Conservation (phyloP, 2,329 filamentous ascomycete genomes). For the Helotiales sp. region DNA sequence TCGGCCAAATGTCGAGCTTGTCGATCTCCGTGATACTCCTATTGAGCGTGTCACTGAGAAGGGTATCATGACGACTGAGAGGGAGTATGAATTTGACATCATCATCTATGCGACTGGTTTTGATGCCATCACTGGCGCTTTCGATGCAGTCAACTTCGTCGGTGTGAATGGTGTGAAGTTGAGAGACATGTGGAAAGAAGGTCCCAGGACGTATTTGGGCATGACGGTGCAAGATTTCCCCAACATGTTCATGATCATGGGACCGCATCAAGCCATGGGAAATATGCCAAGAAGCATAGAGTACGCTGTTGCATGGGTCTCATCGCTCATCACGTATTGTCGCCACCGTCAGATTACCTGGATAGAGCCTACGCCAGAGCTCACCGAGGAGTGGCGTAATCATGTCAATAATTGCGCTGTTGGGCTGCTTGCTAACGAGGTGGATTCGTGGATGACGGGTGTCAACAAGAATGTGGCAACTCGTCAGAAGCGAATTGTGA, state of each 20-base stretch:
- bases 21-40: conserved; percentile 26
- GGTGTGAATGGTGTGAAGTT: conserved; percentile 24
- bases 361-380: conserved; percentile 49
- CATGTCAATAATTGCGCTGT: conserved; percentile 54
- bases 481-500: conserved; percentile 53
- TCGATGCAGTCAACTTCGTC: conserved; percentile 23
- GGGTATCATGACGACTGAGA: conserved; percentile 42
- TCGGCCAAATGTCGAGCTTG: conserved; percentile 42
- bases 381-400: conserved; percentile 50
- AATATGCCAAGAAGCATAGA: conserved; percentile 51
- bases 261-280: conserved; percentile 51
- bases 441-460: conserved; percentile 61
- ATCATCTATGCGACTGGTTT: conserved; percentile 42
- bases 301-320: conserved; percentile 48
- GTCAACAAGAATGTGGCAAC: conserved; percentile 56
- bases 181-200: conserved; percentile 28
- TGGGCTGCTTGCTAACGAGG: conserved; percentile 52
- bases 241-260: conserved; percentile 48
- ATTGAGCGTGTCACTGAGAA: conserved; percentile 42
- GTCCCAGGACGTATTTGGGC: conserved; percentile 29
- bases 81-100: conserved; percentile 39
- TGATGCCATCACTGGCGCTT: conserved; percentile 36
- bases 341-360: conserved; percentile 44
- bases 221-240: conserved; percentile 31
- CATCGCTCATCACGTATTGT: conserved; percentile 45